phyloP scores from a whole-genome alignment of 2,329 filamentous ascomycete genomes.

The Alternaria burnsii region DNA sequence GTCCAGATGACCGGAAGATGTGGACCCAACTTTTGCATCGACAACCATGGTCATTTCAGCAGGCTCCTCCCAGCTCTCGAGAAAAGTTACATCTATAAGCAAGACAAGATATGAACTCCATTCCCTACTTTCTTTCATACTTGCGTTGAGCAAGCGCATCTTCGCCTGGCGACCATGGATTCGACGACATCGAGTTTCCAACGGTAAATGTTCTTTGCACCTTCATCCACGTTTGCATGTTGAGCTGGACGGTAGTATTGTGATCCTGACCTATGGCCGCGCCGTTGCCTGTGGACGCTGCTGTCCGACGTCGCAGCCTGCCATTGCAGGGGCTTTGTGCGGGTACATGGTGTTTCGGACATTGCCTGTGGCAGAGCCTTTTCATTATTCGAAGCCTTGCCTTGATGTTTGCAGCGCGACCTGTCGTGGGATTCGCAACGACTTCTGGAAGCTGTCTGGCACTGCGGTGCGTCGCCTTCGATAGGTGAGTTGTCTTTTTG shows the following conservation, averaged over 20 bases:
- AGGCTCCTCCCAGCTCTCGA: background rate
- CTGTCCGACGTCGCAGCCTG: background rate
- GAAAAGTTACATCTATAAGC: slow-evolving; percentile 1
- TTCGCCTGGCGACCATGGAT: background rate
- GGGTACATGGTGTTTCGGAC: background rate
- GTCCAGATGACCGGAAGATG: background rate
- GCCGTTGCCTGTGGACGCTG: no score
- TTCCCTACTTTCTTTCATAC: background rate
- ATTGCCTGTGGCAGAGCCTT: background rate
- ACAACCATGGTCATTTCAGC: background rate
- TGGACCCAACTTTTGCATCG: no score
- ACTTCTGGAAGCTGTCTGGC: background rate
- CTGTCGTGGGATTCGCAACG: background rate
- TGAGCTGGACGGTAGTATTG: background rate
- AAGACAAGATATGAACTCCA: slow-evolving; percentile 2
- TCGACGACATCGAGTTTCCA: background rate
- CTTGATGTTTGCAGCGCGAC: background rate
- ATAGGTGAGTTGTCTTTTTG: background rate
- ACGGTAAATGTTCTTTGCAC: background rate
- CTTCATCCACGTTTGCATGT: background rate
- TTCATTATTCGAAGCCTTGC: background rate
- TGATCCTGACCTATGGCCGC: background rate
- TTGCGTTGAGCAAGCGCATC: background rate
- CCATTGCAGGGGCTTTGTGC: background rate
- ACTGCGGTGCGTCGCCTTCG: no score